These are phyloP conservation scores for Melocanna baccifera DNA, from an alignment of 176 grass and related monocot genomes.

Conservation along the genomic window DNA sequence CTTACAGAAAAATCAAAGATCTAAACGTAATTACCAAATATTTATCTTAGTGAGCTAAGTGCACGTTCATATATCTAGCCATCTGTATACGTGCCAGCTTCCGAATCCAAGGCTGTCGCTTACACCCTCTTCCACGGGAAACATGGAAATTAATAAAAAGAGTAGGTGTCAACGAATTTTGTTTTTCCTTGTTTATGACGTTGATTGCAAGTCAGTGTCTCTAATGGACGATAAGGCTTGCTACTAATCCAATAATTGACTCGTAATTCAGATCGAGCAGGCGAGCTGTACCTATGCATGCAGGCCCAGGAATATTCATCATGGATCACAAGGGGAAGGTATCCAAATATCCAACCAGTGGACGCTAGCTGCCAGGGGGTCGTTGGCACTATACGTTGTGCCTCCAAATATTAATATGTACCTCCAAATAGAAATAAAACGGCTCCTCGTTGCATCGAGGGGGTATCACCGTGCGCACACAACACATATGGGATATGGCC, in stretches of 20 bases:
- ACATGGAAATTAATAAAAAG: neutral
- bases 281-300: neutral
- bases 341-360: constrained; percentile 22
- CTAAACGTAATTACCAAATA: too few relatives aligned
- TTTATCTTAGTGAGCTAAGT: too few relatives aligned
- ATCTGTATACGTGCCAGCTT: too few relatives aligned
- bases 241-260: constrained; percentile 27
- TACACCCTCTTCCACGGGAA: neutral
- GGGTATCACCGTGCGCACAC: neutral
- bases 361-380: constrained; percentile 18
- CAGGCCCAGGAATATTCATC: constrained; percentile 31
- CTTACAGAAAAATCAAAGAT: too few relatives aligned
- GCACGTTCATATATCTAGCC: too few relatives aligned
- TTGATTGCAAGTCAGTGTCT: neutral
- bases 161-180: neutral
- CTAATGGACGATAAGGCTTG: neutral
- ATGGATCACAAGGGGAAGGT: constrained; percentile 21
- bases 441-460: constrained; percentile 31
- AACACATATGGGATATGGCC: neutral
- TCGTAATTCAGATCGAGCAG: neutral
- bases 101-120: neutral
- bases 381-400: constrained; percentile 5
- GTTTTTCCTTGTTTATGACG: neutral
- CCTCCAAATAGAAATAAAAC: neutral
- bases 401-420: neutral